Evolutionary conservation across 1,139 yeast genomes (phyloP).

Genomic region (Pichia sp.): DNA sequence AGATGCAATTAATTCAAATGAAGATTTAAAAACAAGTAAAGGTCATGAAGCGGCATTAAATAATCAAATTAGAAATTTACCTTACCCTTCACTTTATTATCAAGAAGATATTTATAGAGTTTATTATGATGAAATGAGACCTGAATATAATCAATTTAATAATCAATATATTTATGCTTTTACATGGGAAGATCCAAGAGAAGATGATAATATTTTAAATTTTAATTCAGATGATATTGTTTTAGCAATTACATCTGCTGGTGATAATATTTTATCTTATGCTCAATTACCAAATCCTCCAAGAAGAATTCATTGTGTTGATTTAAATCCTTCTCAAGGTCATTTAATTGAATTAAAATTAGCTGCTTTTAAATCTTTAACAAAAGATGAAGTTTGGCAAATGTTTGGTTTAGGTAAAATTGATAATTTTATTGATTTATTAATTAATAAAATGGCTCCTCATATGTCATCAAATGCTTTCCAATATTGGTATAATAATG

Average conservation of each 20-base stretch:
- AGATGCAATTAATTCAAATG: conserved; percentile 21
- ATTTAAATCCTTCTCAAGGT: conserved; percentile 76
- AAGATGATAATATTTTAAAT: conserved; percentile 62
- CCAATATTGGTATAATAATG: conserved; percentile 72
- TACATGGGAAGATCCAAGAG: conserved; percentile 89
- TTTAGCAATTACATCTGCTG: conserved; percentile 80
- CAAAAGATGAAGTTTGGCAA: conserved; percentile 61
- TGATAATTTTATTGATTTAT: conserved; percentile 44
- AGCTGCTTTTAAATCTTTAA: conserved; percentile 56
- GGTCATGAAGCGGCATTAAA: conserved; percentile 72
- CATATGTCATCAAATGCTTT: conserved; percentile 74
- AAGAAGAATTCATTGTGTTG: conserved; percentile 75
- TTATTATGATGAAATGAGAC: conserved; percentile 65
- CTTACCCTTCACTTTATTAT: conserved; percentile 74
- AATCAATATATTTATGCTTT: conserved; percentile 79
- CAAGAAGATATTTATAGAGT: conserved; percentile 75
- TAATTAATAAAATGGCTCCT: conserved; percentile 53
- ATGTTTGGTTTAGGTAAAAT: conserved; percentile 72
- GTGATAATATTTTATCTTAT: conserved; percentile 72
- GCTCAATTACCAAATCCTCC: conserved; percentile 70
- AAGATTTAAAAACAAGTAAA: conserved; percentile 42
- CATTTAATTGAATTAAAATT: conserved; percentile 73
- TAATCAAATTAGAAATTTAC: conserved; percentile 59
- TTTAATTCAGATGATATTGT: conserved; percentile 62
- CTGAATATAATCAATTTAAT: conserved; percentile 64